Conservation (phyloP, 495 filamentous ascomycete species). For the Geopyxis carbonaria region DNA sequence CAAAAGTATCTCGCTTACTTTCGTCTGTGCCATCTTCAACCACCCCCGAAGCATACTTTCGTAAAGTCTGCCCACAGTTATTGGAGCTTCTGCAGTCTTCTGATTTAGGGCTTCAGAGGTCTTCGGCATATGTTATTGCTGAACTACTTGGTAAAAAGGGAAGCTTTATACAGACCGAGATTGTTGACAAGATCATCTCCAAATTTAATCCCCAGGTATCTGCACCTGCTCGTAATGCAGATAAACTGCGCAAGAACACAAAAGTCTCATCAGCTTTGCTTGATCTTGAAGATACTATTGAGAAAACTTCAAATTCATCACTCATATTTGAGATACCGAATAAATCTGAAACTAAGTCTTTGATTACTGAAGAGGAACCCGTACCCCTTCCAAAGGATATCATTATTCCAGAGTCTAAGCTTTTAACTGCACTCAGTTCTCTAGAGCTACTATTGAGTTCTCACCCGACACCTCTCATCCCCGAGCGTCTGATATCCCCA, state of each 20-base stretch:
- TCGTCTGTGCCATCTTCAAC: constrained; percentile 38
- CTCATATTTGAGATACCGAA: constrained; percentile 6
- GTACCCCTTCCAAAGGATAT: neutral
- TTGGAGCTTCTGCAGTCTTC: constrained; percentile 36
- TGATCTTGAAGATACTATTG: constrained; percentile 9
- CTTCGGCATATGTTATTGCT: constrained; percentile 41
- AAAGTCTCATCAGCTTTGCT: constrained; percentile 13
- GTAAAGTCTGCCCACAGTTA: constrained; percentile 37
- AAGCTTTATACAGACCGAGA: constrained; percentile 36
- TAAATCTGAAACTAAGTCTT: neutral
- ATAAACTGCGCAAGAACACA: neutral
- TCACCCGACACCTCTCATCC: constrained; percentile 41
- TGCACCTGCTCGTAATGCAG: neutral
- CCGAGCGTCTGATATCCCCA: constrained; percentile 38
- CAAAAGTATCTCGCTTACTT: constrained; percentile 39
- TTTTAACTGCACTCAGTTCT: constrained; percentile 30
- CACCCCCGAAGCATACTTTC: constrained; percentile 32
- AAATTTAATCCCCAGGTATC: constrained; percentile 28
- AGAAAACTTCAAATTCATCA: neutral
- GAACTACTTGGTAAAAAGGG: constrained; percentile 42
- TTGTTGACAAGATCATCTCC: constrained; percentile 35
- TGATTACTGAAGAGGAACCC: constrained; percentile 3
- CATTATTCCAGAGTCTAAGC: constrained; percentile 14
- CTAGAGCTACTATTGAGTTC: constrained; percentile 34
- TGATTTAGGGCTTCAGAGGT: constrained; percentile 34